These are phyloP conservation scores for Silene coronaria DNA, from an alignment of 179 eudicot species.

Conservation along the genomic window DNA sequence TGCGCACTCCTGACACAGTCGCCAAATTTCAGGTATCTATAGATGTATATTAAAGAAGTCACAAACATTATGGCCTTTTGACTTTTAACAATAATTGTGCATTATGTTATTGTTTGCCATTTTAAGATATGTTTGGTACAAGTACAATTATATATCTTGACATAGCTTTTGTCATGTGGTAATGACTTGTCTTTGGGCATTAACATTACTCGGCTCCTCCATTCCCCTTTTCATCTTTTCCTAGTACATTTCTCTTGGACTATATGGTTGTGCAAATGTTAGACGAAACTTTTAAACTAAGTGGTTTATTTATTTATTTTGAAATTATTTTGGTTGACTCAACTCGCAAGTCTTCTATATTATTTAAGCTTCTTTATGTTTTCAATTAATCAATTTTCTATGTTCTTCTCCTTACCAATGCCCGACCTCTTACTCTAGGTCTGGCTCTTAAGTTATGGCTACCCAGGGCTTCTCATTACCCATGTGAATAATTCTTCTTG, in stretches of 20 bases:
- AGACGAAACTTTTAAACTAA: not conserved
- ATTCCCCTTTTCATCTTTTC: not conserved
- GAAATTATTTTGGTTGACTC: no score
- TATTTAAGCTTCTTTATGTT: no score
- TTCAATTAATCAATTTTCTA: not conserved
- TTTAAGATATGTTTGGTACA: no score
- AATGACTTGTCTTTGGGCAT: not conserved
- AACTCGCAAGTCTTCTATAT: no score
- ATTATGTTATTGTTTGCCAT: no score
- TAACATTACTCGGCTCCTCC: not conserved
- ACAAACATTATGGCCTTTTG: not conserved
- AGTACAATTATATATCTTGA: no score
- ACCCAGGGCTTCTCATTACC: not conserved
- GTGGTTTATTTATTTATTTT: no score
- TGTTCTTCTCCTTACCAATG: not conserved
- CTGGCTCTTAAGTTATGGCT: not conserved
- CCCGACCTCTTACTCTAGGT: not conserved
- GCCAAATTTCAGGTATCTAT: constrained; percentile 78
- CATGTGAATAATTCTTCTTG: not conserved
- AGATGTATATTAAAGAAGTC: not conserved
- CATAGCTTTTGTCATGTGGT: no score
- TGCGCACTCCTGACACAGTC: constrained; percentile 94
- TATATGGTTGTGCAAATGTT: not conserved
- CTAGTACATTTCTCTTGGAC: not conserved
- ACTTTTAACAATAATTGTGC: not conserved